Base-by-base conservation (phyloP, 441 rosid genomes). In the Adansonia gregorii region DNA sequence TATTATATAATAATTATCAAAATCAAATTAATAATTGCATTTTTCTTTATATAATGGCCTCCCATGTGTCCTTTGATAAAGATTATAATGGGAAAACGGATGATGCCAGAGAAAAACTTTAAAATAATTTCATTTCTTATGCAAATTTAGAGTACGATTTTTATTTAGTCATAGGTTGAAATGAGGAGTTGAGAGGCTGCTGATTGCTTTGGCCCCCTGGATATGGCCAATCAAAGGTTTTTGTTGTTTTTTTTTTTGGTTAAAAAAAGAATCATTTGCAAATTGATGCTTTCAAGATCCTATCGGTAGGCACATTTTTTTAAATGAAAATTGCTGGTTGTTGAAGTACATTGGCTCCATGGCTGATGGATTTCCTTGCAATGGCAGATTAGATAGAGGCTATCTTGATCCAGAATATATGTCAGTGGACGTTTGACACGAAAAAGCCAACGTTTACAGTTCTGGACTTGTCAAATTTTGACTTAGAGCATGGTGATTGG, bases 401-500 rank as follows among this genome's bases (percentile, higher is more conserved):
- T 86, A 86, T 78, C 79, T 86, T 66, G 86, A 83, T 48, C 87
- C 85, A 6, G 87, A 86, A 19, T 84, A 84, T 64, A 87, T 46
- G 51, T 86, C 48, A 86, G 79, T 3, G 87, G 85, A 11, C 85
- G 68, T 70, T 79, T 84, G 78, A 82, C 87, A 0, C 75, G 86
- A 19, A 82, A 83, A 69, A 82, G 86, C 2, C 2, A 85, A 84
- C 73, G 83, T 86, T 54, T 86, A 83, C 70, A 78, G 86, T 45
- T 84, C 82, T 1, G 86, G 89, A 49, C 79, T 81, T 17, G 64
- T 82, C 8, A 71, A 11, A 0, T 65, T 86, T 81, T 59, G 78
- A 86, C 51, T 24, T 80, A 12, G 88, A 85, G 72, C 81, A 45
- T 51, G 92, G 90, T 17, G 91, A 91, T 39, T 51, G 92, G 90